Evolutionary conservation across 768 basidiomycete species (phyloP), one percentile per base, ranked within the genome.

Genomic region (Wakefieldia striispora): DNA sequence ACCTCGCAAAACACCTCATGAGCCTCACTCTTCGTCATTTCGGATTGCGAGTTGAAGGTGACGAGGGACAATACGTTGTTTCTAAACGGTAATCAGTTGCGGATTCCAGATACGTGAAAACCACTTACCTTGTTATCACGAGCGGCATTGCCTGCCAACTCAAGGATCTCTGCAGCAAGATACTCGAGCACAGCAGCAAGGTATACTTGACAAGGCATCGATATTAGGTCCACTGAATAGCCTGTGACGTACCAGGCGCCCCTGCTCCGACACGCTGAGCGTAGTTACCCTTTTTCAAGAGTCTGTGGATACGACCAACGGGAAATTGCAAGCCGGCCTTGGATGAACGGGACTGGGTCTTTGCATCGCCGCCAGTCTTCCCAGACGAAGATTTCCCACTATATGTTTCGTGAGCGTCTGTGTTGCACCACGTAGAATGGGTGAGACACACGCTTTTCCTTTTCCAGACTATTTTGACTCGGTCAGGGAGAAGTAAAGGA

Each of bases 11-110:
- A 23, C 1, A 29, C 23, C 43, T n/a, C n/a, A n/a, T 21, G 4
- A 43, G 31, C 64, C 75, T 52, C 64, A 86, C 85, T 88, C 91
- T 67, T 93, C 91, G 51, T 91, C 90, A 69, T 93, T 91, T 58
- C 92, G 81, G 70, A 95, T 91, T 56, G 93, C 92, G 47, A 95
- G 83, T 65, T 95, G 93, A 42, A 95, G 70, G 72, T 95, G 93
- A 63, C 93, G 84, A 46, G 92, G 93, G 20, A 94, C 89, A 60
- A 95, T 94, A 86, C 93, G 91, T 59, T 89, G 86, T 76, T 94
- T 89, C 80, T 90, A 29, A 31, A 31, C 23, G 29, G n/a, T 10
- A 33, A n/a, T n/a, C n/a, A n/a, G n/a, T n/a, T n/a, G n/a, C n/a
- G n/a, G n/a, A n/a, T n/a, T n/a, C n/a, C n/a, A n/a, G n/a, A n/a